Percentiles rank a stretch among this genome's conserved stretches.
These are phyloP conservation scores for Rhizopus arrhizus DNA, from an alignment of 371 early-diverging fungal species.

Conservation along the genomic window DNA sequence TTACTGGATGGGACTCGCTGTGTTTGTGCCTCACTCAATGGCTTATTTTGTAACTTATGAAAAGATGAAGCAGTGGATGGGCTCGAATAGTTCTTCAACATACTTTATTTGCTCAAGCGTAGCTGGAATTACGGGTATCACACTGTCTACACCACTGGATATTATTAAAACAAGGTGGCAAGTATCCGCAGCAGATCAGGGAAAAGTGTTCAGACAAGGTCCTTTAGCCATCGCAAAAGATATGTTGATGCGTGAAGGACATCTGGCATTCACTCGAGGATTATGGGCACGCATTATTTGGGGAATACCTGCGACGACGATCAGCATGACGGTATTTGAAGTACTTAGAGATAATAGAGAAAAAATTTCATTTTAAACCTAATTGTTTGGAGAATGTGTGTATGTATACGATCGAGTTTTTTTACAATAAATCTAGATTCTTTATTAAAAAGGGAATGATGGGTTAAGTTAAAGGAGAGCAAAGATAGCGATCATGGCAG, in stretches of 20 bases:
- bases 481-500: slow-evolving; percentile 12
- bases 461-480: slow-evolving; percentile 10
- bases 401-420: not conserved
- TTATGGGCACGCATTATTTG: slow-evolving; percentile 68
- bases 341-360: slow-evolving; percentile 54
- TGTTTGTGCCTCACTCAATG: slow-evolving; percentile 73
- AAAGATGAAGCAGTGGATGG: slow-evolving; percentile 59
- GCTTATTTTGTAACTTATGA: slow-evolving; percentile 81
- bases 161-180: slow-evolving; percentile 87
- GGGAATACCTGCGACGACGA: slow-evolving; percentile 71
- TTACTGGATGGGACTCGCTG: slow-evolving; percentile 70
- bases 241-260: slow-evolving; percentile 68
- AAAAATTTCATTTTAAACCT: slow-evolving; percentile 6
- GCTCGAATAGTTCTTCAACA: slow-evolving; percentile 32
- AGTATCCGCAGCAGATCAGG: slow-evolving; percentile 51
- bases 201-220: slow-evolving; percentile 31
- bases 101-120: slow-evolving; percentile 64
- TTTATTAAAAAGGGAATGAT: not conserved
- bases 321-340: slow-evolving; percentile 80
- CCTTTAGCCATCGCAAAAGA: slow-evolving; percentile 48
- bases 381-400: not conserved
- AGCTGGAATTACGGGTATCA: slow-evolving; percentile 61
- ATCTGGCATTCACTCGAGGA: slow-evolving; percentile 66
- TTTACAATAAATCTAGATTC: not conserved
- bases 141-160: slow-evolving; percentile 72